Base-by-base conservation (phyloP, 1,284 basidiomycete genomes). In the Apiotrichum gamsii region DNA sequence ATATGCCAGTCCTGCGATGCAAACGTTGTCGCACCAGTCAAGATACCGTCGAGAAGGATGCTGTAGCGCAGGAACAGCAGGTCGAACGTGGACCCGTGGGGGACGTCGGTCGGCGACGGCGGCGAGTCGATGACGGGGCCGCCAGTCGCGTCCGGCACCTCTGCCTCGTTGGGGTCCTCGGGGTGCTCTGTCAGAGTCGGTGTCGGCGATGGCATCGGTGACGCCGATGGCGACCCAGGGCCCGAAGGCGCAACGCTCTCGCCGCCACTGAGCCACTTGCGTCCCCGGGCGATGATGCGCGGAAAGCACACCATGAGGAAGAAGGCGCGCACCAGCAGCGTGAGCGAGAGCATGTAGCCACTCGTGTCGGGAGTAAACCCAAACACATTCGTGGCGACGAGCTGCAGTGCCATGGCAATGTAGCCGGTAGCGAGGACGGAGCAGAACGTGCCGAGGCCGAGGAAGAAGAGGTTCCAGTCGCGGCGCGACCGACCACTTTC, bases 271-370 rank as follows among this genome's bases (percentile, higher is more conserved):
- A 62, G 40, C 43, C 52, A 56, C 11, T 39, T 28, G 3, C 69
- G 57, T 4, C 67, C 69, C 5, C n/a, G 21, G 1, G 56, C 32
- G 48, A 72, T 70, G 55, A 70, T 64, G 10, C 49, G 36, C 0
- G 69, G 69, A 52, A 72, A 72, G 35, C 51, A 54, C 43, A 67
- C 48, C 11, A 62, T 58, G 31, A 72, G 62, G 64, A 72, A 71
- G 47, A 61, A 54, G 5, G 62, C 66, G 34, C 61, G 59, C 14
- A 68, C 59, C 6, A 67, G 41, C 14, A 68, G 59, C 18, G 58
- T 61, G 19, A 58, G 40, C 2, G 56, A 57, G 51, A 65, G 53
- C 66, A 68, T 64, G 38, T 61, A 42, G 10, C 66, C 66, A 32
- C 45, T 57, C 18, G 63, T 48, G n/a, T 56, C 57, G 1, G 68